These are phyloP conservation scores for Gautieria morchelliformis DNA, from an alignment of 768 basidiomycete species.

Conservation along the genomic window DNA sequence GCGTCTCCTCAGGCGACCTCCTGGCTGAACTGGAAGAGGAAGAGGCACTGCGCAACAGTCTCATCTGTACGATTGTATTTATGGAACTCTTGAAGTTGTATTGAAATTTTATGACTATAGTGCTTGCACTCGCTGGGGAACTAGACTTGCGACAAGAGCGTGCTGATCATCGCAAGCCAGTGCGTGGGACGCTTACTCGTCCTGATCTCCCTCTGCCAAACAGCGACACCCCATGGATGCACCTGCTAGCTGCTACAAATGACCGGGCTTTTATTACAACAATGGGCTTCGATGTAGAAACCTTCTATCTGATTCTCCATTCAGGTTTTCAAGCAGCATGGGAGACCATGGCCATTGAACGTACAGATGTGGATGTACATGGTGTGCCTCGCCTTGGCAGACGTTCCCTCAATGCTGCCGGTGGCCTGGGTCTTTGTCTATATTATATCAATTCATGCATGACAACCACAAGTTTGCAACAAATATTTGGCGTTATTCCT, in stretches of 20 bases:
- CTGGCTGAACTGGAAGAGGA: too few species aligned
- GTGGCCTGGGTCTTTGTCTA: slow-evolving; percentile 31
- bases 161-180: not conserved
- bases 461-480: slow-evolving; percentile 27
- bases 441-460: slow-evolving; percentile 35
- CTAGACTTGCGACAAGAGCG: not conserved
- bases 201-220: slow-evolving; percentile 21
- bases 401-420: slow-evolving; percentile 27
- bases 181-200: not conserved
- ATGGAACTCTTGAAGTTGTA: not conserved
- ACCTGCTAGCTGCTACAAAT: slow-evolving; percentile 20
- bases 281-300: slow-evolving; percentile 29
- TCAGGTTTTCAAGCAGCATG: slow-evolving; percentile 23
- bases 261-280: slow-evolving; percentile 36
- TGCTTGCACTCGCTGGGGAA: not conserved
- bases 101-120: not conserved
- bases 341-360: slow-evolving; percentile 22
- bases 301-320: slow-evolving; percentile 19
- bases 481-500: slow-evolving; percentile 35
- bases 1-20: too few species aligned
- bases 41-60: not conserved
- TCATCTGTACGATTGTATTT: not conserved
- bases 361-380: slow-evolving; percentile 14
- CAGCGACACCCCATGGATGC: slow-evolving; percentile 27
- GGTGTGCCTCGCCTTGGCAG: slow-evolving; percentile 18